Evolutionary conservation across 2,329 filamentous ascomycete genomes (phyloP).

Genomic region (Coniella vitis): DNA sequence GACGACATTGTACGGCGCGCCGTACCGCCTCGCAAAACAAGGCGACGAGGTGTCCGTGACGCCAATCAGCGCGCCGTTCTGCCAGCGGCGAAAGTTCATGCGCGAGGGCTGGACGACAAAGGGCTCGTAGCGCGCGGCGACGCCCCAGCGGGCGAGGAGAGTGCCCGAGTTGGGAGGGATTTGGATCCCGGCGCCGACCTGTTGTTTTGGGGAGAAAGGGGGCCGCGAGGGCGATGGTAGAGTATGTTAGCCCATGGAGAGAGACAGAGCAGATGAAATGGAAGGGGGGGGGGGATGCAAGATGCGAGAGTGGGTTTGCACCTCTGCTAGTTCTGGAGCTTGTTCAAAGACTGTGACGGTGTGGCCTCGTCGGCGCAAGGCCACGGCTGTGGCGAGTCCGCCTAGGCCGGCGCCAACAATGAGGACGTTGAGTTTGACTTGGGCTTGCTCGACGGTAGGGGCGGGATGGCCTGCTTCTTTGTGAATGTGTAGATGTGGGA

Average conservation of each 20-base stretch:
- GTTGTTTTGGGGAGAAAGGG: too few species aligned
- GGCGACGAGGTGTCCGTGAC: conserved; percentile 26
- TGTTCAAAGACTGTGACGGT: conserved; percentile 33
- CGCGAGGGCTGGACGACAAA: conserved; percentile 24
- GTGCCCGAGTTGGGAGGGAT: conserved; percentile 30
- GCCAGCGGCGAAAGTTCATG: conserved; percentile 30
- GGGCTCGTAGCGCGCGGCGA: conserved; percentile 22
- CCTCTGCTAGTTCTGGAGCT: conserved; percentile 32
- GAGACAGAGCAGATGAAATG: too few species aligned
- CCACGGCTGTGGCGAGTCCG: conserved; percentile 33
- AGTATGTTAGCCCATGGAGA: too few species aligned
- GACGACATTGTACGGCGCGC: conserved; percentile 25
- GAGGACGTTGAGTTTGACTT: conserved; percentile 19
- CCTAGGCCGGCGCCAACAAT: conserved; percentile 36
- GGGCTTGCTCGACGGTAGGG: not conserved
- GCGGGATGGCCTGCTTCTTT: too few species aligned
- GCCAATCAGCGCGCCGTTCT: conserved; percentile 26
- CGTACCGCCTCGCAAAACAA: conserved; percentile 26
- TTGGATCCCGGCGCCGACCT: conserved; percentile 33
- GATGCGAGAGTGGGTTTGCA: too few species aligned
- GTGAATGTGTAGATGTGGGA: too few species aligned
- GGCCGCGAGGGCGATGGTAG: too few species aligned
- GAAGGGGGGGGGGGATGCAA: too few species aligned
- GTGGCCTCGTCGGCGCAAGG: conserved; percentile 29
- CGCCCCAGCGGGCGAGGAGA: conserved; percentile 27